Evolutionary conservation across 2,329 filamentous ascomycete species (phyloP).

Genomic region (Verticillium nubilum): DNA sequence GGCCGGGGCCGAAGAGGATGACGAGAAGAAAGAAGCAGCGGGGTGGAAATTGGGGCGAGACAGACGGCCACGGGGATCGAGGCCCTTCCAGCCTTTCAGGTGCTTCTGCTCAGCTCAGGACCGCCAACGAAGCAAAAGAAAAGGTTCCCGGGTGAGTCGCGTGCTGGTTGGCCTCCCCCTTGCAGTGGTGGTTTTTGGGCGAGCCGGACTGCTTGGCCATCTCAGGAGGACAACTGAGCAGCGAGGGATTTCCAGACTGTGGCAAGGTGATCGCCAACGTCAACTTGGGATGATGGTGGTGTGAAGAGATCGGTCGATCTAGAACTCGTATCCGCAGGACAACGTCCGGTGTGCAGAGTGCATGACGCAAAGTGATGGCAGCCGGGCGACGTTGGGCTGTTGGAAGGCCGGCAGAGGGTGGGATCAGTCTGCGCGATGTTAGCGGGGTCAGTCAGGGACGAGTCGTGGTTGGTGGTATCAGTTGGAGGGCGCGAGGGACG

Average conservation of each 20-base stretch:
- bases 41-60: not conserved
- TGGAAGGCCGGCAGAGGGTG: not conserved
- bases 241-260: not conserved
- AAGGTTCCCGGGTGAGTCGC: not conserved
- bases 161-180: not conserved
- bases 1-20: not conserved
- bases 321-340: not conserved
- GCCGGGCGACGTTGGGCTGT: not conserved
- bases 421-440: not conserved
- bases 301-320: not conserved
- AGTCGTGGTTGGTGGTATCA: not conserved
- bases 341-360: not conserved
- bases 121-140: not conserved
- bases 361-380: not conserved
- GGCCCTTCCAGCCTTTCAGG: not conserved
- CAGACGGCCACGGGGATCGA: not conserved
- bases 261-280: not conserved
- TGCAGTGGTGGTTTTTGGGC: not conserved
- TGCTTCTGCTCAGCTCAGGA: not conserved
- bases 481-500: not conserved
- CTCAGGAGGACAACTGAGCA: not conserved
- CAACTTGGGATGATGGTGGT: not conserved
- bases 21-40: not conserved
- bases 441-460: not conserved
- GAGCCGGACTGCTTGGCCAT: not conserved